phyloP scores from a whole-genome alignment of 2,329 filamentous ascomycete genomes.

The Fusarium bulbicola region DNA sequence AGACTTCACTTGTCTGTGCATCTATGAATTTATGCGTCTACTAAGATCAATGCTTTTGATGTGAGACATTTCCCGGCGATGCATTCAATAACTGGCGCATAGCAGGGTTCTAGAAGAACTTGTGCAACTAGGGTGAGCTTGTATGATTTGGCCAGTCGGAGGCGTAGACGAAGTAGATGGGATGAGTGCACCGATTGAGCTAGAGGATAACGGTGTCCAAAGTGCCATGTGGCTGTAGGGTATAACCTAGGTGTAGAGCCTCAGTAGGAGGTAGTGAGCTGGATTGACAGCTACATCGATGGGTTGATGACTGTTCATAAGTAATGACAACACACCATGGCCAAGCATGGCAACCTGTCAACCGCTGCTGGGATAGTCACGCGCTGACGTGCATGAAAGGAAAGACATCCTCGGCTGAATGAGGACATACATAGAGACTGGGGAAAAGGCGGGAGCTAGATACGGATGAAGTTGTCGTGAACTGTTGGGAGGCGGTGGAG shows the following conservation, averaged over 20 bases:
- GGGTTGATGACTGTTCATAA: background rate
- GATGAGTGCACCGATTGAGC: slow-evolving; percentile 1
- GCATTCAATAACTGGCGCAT: slow-evolving; percentile 1
- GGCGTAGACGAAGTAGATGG: background rate
- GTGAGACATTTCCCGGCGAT: slow-evolving; percentile 9
- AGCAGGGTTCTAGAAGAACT: slow-evolving; percentile 34
- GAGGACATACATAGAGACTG: slow-evolving; percentile 17
- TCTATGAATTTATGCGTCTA: slow-evolving; percentile 41
- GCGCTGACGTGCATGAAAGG: slow-evolving; percentile 41
- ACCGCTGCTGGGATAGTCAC: slow-evolving; percentile 15
- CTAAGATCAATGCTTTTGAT: slow-evolving; percentile 13
- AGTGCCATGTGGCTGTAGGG: background rate
- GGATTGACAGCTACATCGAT: background rate
- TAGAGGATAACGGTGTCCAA: background rate
- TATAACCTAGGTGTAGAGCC: background rate
- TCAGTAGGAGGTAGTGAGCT: background rate
- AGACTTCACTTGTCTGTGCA: slow-evolving; percentile 37
- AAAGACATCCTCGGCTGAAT: slow-evolving; percentile 30
- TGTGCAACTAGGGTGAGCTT: slow-evolving; percentile 11
- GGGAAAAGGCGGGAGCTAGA: slow-evolving; percentile 23
- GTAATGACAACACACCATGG: slow-evolving; percentile 18
- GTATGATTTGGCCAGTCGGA: slow-evolving; percentile 23
- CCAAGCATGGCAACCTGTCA: slow-evolving; percentile 9
- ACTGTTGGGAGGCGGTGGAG: slow-evolving; percentile 37
- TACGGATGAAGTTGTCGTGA: slow-evolving; percentile 32